Base-by-base conservation (phyloP, 2,329 filamentous ascomycete genomes). In the Fusarium sulawesiense region DNA sequence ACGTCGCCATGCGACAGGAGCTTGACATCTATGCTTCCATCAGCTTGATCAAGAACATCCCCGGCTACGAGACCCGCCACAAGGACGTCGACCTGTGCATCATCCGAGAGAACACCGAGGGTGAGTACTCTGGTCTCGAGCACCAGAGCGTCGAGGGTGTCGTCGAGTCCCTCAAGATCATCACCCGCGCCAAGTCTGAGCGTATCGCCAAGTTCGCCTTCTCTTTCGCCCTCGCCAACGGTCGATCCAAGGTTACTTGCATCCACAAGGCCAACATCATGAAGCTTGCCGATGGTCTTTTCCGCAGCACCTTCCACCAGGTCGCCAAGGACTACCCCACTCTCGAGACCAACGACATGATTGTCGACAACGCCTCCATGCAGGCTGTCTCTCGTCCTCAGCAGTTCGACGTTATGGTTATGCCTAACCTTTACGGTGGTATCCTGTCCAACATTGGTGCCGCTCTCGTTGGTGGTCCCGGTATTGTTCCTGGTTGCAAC, bases 261-360 rank as follows among this genome's bases (percentile, higher is more conserved):
- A 98, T 99, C 81, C 96, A 99, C 92, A 99, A 99, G 89, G 96
- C 96, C 85, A 99, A 99, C 89, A 99, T 99, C 87, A 99, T 99
- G 96, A 99, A 99, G 89, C 89, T 99, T 64, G 95, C 94, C 81
- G 96, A 99, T 77, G 96, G 96, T 84, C 92, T 99, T 61, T 99
- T 99, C 93, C 92, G 96, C 82, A 95, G 91, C 86, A 98, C 96
- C 75, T 97, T 98, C 88, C 93, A 97, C 87, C 88, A 91, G 78
- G 91, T 96, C 75, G 93, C 94, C 74, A 92, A 97, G 86, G 93
- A 97, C 82, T 99, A 96, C 86, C 95, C 96, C 65, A 97, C 93
- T 70, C 88, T 99, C 76, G 93, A 98, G 87, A 92, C 91, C 80
- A 97, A 97, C 87, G 96, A 99, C 86, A 98, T 99, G 95, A 99